Evolutionary conservation across 768 basidiomycete genomes (phyloP), one percentile per base, ranked within the genome.

Genomic region (Boletales sp.): DNA sequence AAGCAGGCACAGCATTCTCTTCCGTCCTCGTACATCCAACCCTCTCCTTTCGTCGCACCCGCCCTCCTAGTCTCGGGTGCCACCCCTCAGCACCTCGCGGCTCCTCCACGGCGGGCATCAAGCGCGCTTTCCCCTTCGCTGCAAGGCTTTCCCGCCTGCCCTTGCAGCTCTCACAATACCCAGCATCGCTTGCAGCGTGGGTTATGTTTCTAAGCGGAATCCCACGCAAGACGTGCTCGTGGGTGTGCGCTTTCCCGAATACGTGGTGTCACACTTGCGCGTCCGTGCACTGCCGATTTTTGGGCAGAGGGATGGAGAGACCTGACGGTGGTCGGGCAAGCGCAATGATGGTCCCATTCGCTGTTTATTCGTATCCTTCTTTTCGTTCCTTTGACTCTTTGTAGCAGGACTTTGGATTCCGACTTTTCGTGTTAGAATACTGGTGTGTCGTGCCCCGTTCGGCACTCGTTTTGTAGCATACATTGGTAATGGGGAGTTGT

Each of bases 271-370:
- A 12, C 52, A 61, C n/a, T n/a, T 1, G 41, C 37, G 11, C 36
- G 45, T 24, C 40, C 39, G 3, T 35, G 40, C n/a, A 18, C 24
- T 2, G 19, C 27, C 1, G 48, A 43, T 9, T 2, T 40, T 35
- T 45, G 19, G 31, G 21, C 12, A n/a, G 14, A 18, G 13, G 34
- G 14, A 11, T 5, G 27, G 17, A 32, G 15, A 10, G 51, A 52
- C 55, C 74, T 77, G 74, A 72, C 74, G 1, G 69, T 75, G 36
- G 69, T 74, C 27, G 71, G 69, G 46, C 77, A 78, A 51, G 70
- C 67, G 29, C 14, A 7, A 18, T 40, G 18, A 29, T 19, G 18
- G 13, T 8, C 21, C 14, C n/a, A 7, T n/a, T 21, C 21, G 15
- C 15, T 40, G 31, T 30, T 35, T 7, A 35, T 30, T n/a, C 27